Evolutionary conservation across 2,329 filamentous ascomycete genomes (phyloP), one percentile per base, ranked within the genome.

Genomic region (Cordyceps pruinosa): DNA sequence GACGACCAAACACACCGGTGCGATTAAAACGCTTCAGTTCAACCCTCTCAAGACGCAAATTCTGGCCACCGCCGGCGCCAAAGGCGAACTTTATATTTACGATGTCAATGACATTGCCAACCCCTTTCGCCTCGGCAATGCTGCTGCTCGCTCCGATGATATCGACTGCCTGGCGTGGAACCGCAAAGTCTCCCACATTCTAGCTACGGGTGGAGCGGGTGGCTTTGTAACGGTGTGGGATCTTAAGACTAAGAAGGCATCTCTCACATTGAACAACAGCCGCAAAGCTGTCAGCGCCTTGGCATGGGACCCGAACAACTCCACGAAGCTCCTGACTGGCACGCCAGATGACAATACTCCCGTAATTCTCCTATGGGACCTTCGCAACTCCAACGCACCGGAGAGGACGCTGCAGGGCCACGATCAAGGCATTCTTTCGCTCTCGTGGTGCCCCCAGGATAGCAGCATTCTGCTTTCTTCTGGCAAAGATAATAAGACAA

Each of bases 191-290:
- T 85, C 93, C 15, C 93, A 99, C 70, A 99, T 99, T 70, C 77
- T 99, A 64, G 94, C 93, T 19, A 97, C 93, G 10, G 94, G 94
- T 63, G 93, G 92, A 69, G 88, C 85, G 61, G 92, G 91, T 50
- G 94, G 94, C 5, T 96, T 97, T 67, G 92, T 97, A 35, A 97
- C 94, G 2, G 93, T 99, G 19, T 99, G 94, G 94, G 94, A 99
- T 74, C 81, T 97, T 62, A 97, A 96, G 78, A 91, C 90, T 13
- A 97, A 96, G 82, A 97, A 96, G 76, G 91, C 96, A 65, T 97
- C 92, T 57, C 77, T 99, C 73, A 97, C 92, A 35, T 79, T 99
- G 62, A 99, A 97, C 78, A 94, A 95, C 69, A 94, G 90, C 68
- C 85, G 94, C 61, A 99, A 97, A 75, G 82, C 92, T 55, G 91